These are phyloP conservation scores for Kwoniella sp. DNA, from an alignment of 768 basidiomycete species.

Conservation along the genomic window DNA sequence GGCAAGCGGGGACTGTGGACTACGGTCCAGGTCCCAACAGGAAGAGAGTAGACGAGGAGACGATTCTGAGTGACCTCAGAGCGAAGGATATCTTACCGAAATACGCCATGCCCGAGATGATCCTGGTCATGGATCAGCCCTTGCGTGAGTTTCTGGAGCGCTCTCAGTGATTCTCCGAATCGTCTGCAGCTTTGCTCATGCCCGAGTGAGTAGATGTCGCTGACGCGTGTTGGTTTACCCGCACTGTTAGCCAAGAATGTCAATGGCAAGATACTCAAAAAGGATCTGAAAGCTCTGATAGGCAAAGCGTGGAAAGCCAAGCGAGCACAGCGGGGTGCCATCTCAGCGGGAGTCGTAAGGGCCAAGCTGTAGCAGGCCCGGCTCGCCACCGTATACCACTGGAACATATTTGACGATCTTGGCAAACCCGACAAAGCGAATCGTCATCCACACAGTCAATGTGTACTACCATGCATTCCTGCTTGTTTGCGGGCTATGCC, in stretches of 20 bases:
- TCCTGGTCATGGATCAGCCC: conserved; percentile 22
- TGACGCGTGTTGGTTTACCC: neutral
- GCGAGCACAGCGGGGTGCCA: no score
- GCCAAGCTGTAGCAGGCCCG: no score
- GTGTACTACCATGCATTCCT: no score
- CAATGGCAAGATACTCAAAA: conserved; percentile 43
- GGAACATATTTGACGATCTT: no score
- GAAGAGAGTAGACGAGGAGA: conserved; percentile 11
- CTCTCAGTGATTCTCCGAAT: no score
- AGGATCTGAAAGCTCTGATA: conserved; percentile 25
- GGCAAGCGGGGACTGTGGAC: no score
- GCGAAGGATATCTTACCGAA: conserved; percentile 16
- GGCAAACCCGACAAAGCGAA: no score
- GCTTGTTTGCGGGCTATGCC: no score
- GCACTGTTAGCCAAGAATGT: conserved; percentile 29
- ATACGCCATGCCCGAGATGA: conserved; percentile 22
- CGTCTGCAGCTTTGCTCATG: neutral
- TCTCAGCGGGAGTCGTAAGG: no score
- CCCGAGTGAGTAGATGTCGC: neutral
- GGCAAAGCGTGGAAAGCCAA: conserved; percentile 29
- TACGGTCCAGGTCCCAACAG: no score
- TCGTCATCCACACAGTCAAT: no score
- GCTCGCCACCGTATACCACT: no score
- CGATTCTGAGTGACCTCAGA: conserved; percentile 12
- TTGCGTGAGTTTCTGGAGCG: conserved; percentile 40